These are phyloP conservation scores for Chlorella sp. DNA, from an alignment of 139 green algal species.

Conservation along the genomic window DNA sequence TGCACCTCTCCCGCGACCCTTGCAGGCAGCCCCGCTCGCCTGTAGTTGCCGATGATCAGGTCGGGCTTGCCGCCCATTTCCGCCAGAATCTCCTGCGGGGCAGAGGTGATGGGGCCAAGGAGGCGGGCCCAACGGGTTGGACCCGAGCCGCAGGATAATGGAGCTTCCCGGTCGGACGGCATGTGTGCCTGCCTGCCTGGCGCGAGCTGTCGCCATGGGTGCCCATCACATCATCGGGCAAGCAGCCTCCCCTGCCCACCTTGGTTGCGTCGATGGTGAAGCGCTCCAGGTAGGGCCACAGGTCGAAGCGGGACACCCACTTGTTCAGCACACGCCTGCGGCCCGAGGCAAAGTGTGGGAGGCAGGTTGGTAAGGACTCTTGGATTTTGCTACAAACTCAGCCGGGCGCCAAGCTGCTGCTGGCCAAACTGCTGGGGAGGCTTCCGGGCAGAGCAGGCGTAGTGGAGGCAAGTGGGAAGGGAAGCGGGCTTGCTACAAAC, in stretches of 20 bases:
- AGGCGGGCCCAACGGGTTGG: background rate
- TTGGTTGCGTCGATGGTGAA: conserved; percentile 76
- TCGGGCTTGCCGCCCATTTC: conserved; percentile 74
- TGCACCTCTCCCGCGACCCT: too few species aligned
- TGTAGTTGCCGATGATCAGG: conserved; percentile 90
- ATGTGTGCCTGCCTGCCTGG: too few species aligned
- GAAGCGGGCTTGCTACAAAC: too few species aligned
- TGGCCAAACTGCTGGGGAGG: too few species aligned
- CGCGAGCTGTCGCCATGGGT: too few species aligned
- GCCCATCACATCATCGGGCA: too few species aligned
- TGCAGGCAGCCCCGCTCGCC: conserved; percentile 23
- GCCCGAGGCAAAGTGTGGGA: too few species aligned
- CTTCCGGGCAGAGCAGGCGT: too few species aligned
- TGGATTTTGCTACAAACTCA: too few species aligned
- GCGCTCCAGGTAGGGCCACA: conserved; percentile 87
- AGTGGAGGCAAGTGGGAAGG: too few species aligned
- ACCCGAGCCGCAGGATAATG: background rate
- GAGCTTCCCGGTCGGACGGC: too few species aligned
- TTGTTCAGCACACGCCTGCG: conserved; percentile 58
- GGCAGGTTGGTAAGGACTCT: background rate
- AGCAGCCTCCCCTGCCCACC: background rate
- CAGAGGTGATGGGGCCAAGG: background rate
- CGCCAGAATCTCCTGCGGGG: conserved; percentile 53
- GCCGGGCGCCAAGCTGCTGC: too few species aligned
- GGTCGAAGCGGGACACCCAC: conserved; percentile 80